Evolutionary conservation across 2,329 filamentous ascomycete species (phyloP).

Genomic region (Penicillium verrucosum): DNA sequence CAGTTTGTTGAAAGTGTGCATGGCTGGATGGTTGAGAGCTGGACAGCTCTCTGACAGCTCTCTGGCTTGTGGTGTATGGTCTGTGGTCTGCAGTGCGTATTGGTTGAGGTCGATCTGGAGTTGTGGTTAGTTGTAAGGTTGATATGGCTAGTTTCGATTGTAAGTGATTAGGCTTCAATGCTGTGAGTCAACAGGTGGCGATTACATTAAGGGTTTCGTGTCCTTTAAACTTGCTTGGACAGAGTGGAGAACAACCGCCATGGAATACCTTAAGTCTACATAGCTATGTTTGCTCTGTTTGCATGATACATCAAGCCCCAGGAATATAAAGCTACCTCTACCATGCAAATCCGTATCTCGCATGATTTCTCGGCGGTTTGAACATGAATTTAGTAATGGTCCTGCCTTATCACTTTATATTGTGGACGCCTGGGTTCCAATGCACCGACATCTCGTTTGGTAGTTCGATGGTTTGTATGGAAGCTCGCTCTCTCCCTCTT

Average conservation of each 20-base stretch:
- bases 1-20: constrained; percentile 16
- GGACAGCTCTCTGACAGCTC: not conserved
- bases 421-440: too few species aligned
- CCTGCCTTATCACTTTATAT: too few species aligned
- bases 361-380: too few species aligned
- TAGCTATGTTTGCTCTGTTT: constrained; percentile 3
- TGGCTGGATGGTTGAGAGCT: constrained; percentile 9
- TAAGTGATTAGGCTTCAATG: not conserved
- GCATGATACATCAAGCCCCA: not conserved
- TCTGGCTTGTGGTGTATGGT: not conserved
- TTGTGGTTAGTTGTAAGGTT: not conserved
- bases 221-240: not conserved
- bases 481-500: too few species aligned
- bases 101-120: not conserved
- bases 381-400: too few species aligned
- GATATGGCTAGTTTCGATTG: not conserved
- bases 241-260: not conserved
- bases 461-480: too few species aligned
- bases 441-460: too few species aligned
- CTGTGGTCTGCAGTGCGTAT: not conserved
- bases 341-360: too few species aligned
- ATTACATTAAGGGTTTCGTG: constrained; percentile 1
- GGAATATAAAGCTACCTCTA: too few species aligned
- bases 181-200: constrained; percentile 5
- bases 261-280: not conserved